These are phyloP conservation scores for Tripterygium wilfordii DNA, from an alignment of 177 flowering plant genomes.

Conservation along the genomic window DNA sequence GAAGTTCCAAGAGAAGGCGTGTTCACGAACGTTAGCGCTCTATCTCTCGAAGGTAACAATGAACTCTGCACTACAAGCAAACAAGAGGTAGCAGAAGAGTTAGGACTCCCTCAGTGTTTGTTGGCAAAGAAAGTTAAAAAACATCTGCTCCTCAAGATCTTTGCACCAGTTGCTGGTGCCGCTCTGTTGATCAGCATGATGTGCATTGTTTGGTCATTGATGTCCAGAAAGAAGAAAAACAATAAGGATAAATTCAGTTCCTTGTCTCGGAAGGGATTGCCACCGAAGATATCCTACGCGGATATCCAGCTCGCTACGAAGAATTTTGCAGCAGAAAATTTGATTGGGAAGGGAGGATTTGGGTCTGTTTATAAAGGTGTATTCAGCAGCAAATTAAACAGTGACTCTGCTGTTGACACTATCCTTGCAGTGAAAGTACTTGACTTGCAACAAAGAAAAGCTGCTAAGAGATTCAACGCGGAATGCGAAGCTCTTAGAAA, in stretches of 20 bases:
- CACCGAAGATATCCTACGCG: conserved; percentile 10
- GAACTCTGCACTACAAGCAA: conserved; percentile 5
- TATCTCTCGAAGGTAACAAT: no score
- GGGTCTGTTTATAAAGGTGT: conserved; percentile 37
- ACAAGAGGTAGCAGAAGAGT: no score
- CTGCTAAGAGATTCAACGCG: not conserved
- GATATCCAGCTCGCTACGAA: conserved; percentile 25
- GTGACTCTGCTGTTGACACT: not conserved
- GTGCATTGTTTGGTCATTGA: not conserved
- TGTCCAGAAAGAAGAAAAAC: conserved; percentile 1
- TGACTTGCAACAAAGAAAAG: conserved; percentile 3
- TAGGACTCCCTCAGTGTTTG: no score
- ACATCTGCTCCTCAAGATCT: not conserved
- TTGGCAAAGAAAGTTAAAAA: not conserved
- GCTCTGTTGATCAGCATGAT: no score
- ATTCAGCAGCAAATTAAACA: conserved; percentile 1
- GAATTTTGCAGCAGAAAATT: conserved; percentile 28
- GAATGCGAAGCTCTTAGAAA: not conserved
- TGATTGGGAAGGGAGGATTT: conserved; percentile 37
- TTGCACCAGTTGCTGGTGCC: not conserved
- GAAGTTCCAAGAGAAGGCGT: conserved; percentile 6
- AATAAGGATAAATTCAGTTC: not conserved
- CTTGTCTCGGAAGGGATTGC: not conserved
- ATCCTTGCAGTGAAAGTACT: conserved; percentile 34
- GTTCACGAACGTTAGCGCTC: no score